Percentiles rank a stretch among this genome's conserved stretches.
These are phyloP conservation scores for Phytophthora uliginosa DNA, from an alignment of 352 stramenopile genomes.

Conservation along the genomic window DNA sequence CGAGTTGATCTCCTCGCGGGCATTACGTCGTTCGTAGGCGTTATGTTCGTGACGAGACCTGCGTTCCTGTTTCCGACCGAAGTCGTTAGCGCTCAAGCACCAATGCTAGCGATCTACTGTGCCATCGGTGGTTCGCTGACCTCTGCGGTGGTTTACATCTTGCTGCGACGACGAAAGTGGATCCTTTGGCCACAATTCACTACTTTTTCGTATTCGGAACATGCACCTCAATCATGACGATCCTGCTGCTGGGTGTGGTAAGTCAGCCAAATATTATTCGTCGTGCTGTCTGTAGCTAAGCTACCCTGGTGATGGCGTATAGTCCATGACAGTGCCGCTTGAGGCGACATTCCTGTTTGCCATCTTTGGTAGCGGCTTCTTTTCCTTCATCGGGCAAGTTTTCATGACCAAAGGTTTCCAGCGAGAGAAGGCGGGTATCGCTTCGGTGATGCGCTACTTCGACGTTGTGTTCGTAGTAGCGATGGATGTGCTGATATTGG, in stretches of 20 bases:
- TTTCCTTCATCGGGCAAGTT: slow-evolving; percentile 48
- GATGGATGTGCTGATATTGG: slow-evolving; percentile 46
- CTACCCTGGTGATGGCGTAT: background rate
- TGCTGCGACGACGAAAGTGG: slow-evolving; percentile 49
- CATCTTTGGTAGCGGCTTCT: slow-evolving; percentile 40
- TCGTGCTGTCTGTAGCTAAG: background rate
- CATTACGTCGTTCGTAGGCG: slow-evolving; percentile 59
- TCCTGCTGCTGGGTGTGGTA: slow-evolving; percentile 38
- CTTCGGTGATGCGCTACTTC: slow-evolving; percentile 54
- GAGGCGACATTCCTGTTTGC: slow-evolving; percentile 32
- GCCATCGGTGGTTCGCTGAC: slow-evolving; percentile 41
- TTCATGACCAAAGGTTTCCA: slow-evolving; percentile 55
- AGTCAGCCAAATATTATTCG: slow-evolving; percentile 3
- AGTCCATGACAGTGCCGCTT: slow-evolving; percentile 31
- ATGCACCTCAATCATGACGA: slow-evolving; percentile 39
- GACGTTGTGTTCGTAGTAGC: slow-evolving; percentile 53
- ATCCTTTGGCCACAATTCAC: slow-evolving; percentile 48
- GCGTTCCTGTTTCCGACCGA: slow-evolving; percentile 59
- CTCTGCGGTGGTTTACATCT: slow-evolving; percentile 49
- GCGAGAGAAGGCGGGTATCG: slow-evolving; percentile 46
- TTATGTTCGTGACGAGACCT: slow-evolving; percentile 66
- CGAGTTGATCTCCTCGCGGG: slow-evolving; percentile 51
- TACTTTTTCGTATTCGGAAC: slow-evolving; percentile 58
- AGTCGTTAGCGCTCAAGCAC: slow-evolving; percentile 15
- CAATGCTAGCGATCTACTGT: slow-evolving; percentile 42